These are phyloP conservation scores for Solanum tacnaense DNA, from an alignment of 257 asterid genomes.

Conservation along the genomic window DNA sequence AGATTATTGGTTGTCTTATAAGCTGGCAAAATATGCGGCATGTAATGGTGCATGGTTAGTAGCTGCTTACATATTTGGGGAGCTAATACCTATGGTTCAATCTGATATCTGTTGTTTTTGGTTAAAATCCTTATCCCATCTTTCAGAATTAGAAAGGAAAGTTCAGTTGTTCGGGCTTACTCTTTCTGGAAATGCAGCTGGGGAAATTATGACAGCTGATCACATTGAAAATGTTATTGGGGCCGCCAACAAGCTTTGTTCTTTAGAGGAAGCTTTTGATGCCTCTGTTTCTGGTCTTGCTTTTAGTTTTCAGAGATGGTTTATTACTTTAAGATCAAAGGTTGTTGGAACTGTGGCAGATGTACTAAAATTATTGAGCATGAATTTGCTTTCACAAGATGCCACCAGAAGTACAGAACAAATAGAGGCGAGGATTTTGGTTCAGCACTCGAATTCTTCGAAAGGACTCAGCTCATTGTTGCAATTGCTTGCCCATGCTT, in stretches of 20 bases:
- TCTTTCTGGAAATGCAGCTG: slow-evolving; percentile 8
- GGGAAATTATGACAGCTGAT: slow-evolving; percentile 6
- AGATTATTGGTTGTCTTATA: slow-evolving; percentile 55
- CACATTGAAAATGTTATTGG: slow-evolving; percentile 29
- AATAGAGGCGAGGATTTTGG: slow-evolving; percentile 10
- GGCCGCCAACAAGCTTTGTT: slow-evolving; percentile 25
- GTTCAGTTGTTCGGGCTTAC: slow-evolving; percentile 23
- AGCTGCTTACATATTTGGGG: slow-evolving; percentile 61
- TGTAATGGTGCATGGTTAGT: slow-evolving; percentile 79
- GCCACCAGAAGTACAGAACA: slow-evolving; percentile 13
- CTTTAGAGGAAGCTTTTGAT: slow-evolving; percentile 36
- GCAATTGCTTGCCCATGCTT: slow-evolving; percentile 23
- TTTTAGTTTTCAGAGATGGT: slow-evolving; percentile 67
- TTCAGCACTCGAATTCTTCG: slow-evolving; percentile 1
- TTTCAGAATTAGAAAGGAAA: slow-evolving; percentile 54
- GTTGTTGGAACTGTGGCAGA: slow-evolving; percentile 34
- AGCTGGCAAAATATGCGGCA: slow-evolving; percentile 66
- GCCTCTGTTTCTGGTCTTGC: slow-evolving; percentile 24
- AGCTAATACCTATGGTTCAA: slow-evolving; percentile 30
- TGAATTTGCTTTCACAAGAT: slow-evolving; percentile 16
- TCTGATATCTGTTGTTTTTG: slow-evolving; percentile 47
- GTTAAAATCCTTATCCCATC: slow-evolving; percentile 54
- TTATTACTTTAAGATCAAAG: slow-evolving; percentile 49
- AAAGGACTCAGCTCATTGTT: slow-evolving; percentile 18
- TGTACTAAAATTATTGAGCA: slow-evolving; percentile 25